These are phyloP conservation scores for Cutaneotrichosporon cavernicola DNA, from an alignment of 1,284 basidiomycete genomes.

Conservation along the genomic window DNA sequence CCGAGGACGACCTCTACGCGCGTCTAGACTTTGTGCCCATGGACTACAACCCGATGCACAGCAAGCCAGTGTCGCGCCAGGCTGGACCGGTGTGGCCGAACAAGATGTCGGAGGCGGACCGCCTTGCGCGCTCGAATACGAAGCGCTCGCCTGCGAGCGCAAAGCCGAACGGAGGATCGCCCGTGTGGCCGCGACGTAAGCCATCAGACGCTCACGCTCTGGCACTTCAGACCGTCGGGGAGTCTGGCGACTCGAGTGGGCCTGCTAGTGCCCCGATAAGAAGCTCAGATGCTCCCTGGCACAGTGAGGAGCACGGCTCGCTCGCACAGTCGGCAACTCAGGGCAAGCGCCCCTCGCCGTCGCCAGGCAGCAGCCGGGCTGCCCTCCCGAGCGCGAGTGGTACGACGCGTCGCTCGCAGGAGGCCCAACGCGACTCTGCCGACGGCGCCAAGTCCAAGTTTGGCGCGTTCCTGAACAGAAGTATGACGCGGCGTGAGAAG, in stretches of 20 bases:
- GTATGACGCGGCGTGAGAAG: neutral
- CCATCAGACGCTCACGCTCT: neutral
- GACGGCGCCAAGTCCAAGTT: conserved; percentile 12
- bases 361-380: conserved; percentile 27
- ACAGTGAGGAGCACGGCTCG: neutral
- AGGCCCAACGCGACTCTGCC: conserved; percentile 4
- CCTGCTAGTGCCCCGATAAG: conserved; percentile 1
- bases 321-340: neutral
- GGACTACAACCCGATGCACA: conserved; percentile 13
- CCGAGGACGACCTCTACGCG: conserved; percentile 14
- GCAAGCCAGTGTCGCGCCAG: neutral
- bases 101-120: neutral
- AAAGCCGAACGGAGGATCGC: neutral
- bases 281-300: neutral
- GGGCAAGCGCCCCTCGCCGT: conserved; percentile 16
- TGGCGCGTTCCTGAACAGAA: neutral
- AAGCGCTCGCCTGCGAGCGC: neutral
- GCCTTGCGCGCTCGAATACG: neutral
- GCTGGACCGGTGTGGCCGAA: conserved; percentile 7
- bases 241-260: neutral
- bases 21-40: conserved; percentile 12
- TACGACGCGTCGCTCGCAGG: neutral
- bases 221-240: neutral
- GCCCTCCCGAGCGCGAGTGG: conserved; percentile 16
- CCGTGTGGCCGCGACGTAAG: conserved; percentile 2